A percentile compares a stretch with the other conserved stretches of the same genome.
Evolutionary conservation across 2,329 filamentous ascomycete species (phyloP).

Genomic region (Fusarium avenaceum): DNA sequence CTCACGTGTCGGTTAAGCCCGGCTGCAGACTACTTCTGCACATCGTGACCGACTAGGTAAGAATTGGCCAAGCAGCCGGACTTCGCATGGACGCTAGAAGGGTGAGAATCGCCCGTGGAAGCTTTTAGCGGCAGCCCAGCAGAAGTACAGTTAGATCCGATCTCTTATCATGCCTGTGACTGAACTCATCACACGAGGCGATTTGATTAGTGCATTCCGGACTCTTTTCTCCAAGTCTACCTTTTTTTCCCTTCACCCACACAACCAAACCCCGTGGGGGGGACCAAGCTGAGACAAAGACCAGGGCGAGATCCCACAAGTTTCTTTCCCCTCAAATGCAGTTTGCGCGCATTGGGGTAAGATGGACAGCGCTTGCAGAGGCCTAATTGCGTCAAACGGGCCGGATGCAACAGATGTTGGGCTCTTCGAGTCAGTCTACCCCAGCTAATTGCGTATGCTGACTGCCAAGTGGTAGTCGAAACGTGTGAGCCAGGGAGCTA

Average conservation of each 20-base stretch:
- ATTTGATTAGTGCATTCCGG: constrained; percentile 2
- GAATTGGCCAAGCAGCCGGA: not conserved
- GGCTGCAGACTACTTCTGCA: constrained; percentile 2
- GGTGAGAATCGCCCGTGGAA: constrained; percentile 17
- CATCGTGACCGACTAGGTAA: not conserved
- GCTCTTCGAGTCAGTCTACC: constrained; percentile 20
- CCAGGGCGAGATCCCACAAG: constrained; percentile 3
- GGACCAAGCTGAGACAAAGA: not conserved
- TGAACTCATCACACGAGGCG: not conserved
- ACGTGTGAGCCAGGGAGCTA: not conserved
- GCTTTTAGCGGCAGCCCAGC: not conserved
- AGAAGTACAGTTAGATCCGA: not conserved
- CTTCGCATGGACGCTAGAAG: constrained; percentile 16
- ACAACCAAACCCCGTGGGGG: not conserved
- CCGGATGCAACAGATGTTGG: constrained; percentile 10
- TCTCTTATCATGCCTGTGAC: not conserved
- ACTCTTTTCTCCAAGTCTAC: constrained; percentile 11
- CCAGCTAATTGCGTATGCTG: not conserved
- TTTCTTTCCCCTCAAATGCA: not conserved
- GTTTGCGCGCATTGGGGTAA: constrained; percentile 4
- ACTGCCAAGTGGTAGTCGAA: constrained; percentile 3
- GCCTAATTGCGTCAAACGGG: not conserved
- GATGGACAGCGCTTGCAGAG: not conserved
- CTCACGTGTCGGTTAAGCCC: constrained; percentile 30
- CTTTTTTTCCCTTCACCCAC: not conserved